Evolutionary conservation across 164 flowering plant species (phyloP), one percentile per base, ranked within the genome.

Genomic region (Vitis rupestris): DNA sequence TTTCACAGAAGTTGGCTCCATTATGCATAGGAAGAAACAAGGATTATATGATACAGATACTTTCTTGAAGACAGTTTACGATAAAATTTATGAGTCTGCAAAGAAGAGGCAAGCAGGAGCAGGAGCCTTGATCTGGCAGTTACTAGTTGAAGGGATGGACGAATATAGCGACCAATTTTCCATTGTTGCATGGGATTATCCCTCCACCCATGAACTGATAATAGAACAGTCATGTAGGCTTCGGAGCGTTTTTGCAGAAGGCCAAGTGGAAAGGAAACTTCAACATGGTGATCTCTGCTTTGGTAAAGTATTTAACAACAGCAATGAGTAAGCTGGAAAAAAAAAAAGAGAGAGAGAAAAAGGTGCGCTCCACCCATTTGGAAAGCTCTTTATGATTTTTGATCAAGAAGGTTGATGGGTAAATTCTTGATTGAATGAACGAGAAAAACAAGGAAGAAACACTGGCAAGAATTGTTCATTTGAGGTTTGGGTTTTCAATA

Each of bases 61-160:
- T 57, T 65, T 86, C 13, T 64, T 84, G 71, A 79, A 78, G 74
- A 76, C 63, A 8, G 77, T 82, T n/a, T 86, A 83, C 48, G 86
- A 86, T 37, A 83, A 69, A 61, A 79, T 86, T 12, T 86, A 77
- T 13, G 78, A 86, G 37, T 88, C 92, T 0, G 87, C 90, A 16
- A 76, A 79, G 72, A 81, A 74, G 64, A 72, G 73, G 30, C 75
- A 69, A 74, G 82, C 90, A 11, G 92, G 88, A 55, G 87, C 86
- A 50, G 92, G 92, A 37, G 81, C 87, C 71, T 75, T 88, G 61
- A 71, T 88, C 31, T 88, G 92, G 92, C 92, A 86, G 82, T 75
- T 88, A 66, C 59, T 86, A 50, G 84, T 81, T 44, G 82, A 82
- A 69, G 86, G 82, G 62, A 63, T 81, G 77, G 83, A 83, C 51